Evolutionary conservation across 768 basidiomycete species (phyloP).

Genomic region (Termitomyces sp.): DNA sequence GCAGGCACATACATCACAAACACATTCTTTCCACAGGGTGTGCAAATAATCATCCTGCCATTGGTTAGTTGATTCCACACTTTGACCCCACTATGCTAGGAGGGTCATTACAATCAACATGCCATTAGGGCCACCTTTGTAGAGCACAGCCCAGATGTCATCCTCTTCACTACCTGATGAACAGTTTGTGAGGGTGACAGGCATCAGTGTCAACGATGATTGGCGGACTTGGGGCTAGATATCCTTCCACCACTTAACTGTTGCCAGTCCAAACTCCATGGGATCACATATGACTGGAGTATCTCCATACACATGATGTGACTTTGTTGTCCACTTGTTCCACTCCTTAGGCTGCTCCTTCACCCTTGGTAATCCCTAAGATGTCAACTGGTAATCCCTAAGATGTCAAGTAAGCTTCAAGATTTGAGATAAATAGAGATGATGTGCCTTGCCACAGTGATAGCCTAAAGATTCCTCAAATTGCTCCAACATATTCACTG

Average conservation of each 20-base stretch:
- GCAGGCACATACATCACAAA: conserved; percentile 3
- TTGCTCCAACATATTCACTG: no score
- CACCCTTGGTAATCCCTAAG: neutral
- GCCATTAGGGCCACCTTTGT: no score
- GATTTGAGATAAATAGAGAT: no score
- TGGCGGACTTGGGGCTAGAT: conserved; percentile 11
- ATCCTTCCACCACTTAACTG: conserved; percentile 6
- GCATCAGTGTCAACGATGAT: neutral
- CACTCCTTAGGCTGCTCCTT: conserved; percentile 8
- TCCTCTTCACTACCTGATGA: neutral
- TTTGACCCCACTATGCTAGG: conserved; percentile 12
- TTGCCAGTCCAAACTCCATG: conserved; percentile 12
- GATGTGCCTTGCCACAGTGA: no score
- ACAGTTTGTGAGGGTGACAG: neutral
- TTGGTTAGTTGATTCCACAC: neutral
- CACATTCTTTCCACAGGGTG: neutral
- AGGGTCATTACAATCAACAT: no score
- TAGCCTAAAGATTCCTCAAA: no score
- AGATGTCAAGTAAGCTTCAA: no score
- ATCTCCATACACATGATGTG: neutral
- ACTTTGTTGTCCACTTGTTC: conserved; percentile 10
- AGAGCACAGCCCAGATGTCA: conserved; percentile 3
- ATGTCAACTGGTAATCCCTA: no score
- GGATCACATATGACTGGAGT: conserved; percentile 3
- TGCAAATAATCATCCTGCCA: conserved; percentile 1